Evolutionary conservation across 768 basidiomycete species (phyloP).

Genomic region (Pulveroboletus ravenelii): DNA sequence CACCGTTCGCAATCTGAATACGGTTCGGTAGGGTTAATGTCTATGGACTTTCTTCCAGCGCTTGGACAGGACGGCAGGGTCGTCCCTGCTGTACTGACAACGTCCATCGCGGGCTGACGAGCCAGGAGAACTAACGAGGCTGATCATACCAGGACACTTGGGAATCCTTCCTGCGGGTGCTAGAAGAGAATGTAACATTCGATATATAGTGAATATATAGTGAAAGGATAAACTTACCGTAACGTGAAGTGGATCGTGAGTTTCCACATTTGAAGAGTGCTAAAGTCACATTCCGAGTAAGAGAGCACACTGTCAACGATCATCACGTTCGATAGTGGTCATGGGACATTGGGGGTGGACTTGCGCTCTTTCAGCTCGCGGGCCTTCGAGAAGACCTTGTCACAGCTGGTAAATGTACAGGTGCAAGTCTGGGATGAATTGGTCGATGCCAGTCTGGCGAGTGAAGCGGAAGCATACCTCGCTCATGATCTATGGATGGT

Average conservation of each 20-base stretch:
- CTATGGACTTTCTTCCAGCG: slow-evolving; percentile 23
- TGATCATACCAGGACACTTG: slow-evolving; percentile 12
- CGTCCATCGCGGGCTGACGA: not conserved
- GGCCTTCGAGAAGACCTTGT: slow-evolving; percentile 5
- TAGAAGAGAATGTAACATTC: slow-evolving; percentile 2
- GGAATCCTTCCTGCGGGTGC: slow-evolving; percentile 20
- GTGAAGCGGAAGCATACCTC: slow-evolving; percentile 1
- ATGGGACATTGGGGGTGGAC: slow-evolving; percentile 4
- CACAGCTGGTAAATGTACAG: too few species aligned
- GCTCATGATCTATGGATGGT: slow-evolving; percentile 7
- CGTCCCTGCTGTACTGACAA: slow-evolving; percentile 24
- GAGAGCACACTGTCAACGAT: too few species aligned
- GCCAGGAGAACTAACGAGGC: not conserved
- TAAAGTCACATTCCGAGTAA: too few species aligned
- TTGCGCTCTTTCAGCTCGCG: slow-evolving; percentile 23
- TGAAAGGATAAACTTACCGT: slow-evolving; percentile 13
- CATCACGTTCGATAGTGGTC: not conserved
- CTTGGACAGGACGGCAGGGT: slow-evolving; percentile 25
- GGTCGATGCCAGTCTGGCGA: too few species aligned
- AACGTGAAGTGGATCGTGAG: slow-evolving; percentile 16
- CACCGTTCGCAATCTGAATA: not conserved
- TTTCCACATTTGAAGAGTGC: too few species aligned
- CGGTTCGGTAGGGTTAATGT: slow-evolving; percentile 15
- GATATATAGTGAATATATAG: not conserved
- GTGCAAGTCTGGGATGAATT: too few species aligned